Conservation (phyloP, 306 rosid genomes). For the Dicorynia guianensis region DNA sequence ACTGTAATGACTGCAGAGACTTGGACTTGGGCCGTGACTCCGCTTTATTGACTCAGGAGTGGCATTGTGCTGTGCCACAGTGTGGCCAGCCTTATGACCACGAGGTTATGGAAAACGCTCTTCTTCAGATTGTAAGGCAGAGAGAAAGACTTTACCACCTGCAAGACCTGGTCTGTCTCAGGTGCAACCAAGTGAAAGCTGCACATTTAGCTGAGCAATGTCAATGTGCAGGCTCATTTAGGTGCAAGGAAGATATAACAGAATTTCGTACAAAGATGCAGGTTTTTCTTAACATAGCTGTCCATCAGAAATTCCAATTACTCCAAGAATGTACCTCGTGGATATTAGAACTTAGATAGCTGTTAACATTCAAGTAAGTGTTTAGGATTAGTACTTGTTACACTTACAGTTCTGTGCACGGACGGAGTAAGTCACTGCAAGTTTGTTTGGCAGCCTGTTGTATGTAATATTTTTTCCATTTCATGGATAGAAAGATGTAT, state of each 20-base stretch:
- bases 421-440: too few relatives aligned
- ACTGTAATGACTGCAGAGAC: constrained; percentile 73
- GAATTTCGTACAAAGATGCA: constrained; percentile 69
- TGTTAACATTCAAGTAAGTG: too few relatives aligned
- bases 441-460: background rate
- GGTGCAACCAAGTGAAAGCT: constrained; percentile 82
- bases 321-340: constrained; percentile 82
- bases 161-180: constrained; percentile 57
- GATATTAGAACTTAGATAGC: constrained; percentile 58
- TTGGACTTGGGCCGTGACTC: constrained; percentile 62
- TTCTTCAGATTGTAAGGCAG: constrained; percentile 78
- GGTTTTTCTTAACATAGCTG: constrained; percentile 69
- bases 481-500: background rate
- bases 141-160: constrained; percentile 64
- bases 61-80: constrained; percentile 88
- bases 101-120: constrained; percentile 78
- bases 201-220: constrained; percentile 91
- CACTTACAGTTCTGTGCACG: too few relatives aligned
- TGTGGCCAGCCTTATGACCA: constrained; percentile 92
- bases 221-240: constrained; percentile 79
- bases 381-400: too few relatives aligned
- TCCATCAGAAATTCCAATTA: constrained; percentile 81
- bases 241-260: constrained; percentile 65
- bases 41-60: constrained; percentile 63
- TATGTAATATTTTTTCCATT: background rate